Percentiles rank a stretch among this genome's conserved stretches.
phyloP scores from a whole-genome alignment of 805 yeast genomes.

The Metschnikowia picachoensis region DNA sequence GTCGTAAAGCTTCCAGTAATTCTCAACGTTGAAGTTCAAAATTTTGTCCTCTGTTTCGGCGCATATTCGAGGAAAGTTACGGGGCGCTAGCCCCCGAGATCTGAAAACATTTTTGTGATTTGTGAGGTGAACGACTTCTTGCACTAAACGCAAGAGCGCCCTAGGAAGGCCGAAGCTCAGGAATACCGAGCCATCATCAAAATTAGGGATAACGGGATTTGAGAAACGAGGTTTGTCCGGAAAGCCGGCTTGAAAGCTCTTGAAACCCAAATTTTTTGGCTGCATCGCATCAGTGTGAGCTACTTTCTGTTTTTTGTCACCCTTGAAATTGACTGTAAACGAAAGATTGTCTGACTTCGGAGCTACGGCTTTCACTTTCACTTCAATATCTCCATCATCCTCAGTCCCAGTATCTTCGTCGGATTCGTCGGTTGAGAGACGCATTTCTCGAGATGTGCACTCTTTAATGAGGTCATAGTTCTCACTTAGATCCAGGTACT shows the following conservation, averaged over 20 bases:
- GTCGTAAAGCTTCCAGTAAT: constrained; percentile 38
- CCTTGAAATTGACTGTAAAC: constrained; percentile 26
- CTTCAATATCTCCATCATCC: constrained; percentile 12
- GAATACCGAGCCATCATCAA: constrained; percentile 29
- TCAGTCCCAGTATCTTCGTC: constrained; percentile 16
- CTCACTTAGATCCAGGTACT: constrained; percentile 44
- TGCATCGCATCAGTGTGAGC: constrained; percentile 9
- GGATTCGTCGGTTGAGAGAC: constrained; percentile 12
- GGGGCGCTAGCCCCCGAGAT: constrained; percentile 38
- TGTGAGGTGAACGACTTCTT: constrained; percentile 43
- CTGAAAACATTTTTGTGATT: constrained; percentile 50
- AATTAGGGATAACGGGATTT: constrained; percentile 9
- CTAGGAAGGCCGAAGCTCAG: constrained; percentile 47
- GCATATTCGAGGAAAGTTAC: constrained; percentile 53
- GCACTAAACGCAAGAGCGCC: constrained; percentile 43
- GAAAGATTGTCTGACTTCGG: constrained; percentile 17
- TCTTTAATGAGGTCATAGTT: constrained; percentile 28
- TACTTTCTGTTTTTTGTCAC: constrained; percentile 2
- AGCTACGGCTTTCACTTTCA: constrained; percentile 14
- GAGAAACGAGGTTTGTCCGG: neutral
- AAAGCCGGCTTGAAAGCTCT: neutral
- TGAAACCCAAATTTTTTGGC: neutral
- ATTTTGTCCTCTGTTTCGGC: constrained; percentile 52
- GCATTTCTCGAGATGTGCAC: constrained; percentile 4
- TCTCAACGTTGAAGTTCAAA: constrained; percentile 41